phyloP scores from a whole-genome alignment of 164 flowering plant genomes.

The Vitis rotundifolia region DNA sequence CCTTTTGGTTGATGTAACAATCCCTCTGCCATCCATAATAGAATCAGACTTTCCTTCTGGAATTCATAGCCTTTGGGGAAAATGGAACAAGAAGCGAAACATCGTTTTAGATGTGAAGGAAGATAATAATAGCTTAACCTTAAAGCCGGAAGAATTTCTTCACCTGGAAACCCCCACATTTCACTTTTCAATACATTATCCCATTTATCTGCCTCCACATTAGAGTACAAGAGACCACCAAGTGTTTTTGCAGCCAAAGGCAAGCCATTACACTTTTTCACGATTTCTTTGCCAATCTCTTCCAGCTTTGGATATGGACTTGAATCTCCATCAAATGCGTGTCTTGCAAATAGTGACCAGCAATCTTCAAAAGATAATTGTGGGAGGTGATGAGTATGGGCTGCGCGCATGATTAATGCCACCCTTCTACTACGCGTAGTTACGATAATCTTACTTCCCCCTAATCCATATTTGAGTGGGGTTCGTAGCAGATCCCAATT shows the following conservation, averaged over 20 bases:
- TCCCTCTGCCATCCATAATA: no score
- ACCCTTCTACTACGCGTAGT: slow-evolving; percentile 1
- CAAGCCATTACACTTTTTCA: slow-evolving; percentile 9
- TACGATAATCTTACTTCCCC: slow-evolving; percentile 5
- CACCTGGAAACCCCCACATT: slow-evolving; percentile 3
- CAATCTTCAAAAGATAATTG: not conserved
- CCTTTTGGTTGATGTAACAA: no score
- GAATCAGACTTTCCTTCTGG: no score
- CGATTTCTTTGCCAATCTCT: slow-evolving; percentile 6
- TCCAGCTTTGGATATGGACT: not conserved
- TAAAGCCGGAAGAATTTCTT: not conserved
- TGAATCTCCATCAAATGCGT: slow-evolving; percentile 5
- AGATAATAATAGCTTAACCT: slow-evolving; percentile 23
- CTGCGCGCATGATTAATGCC: not conserved
- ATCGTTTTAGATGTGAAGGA: slow-evolving; percentile 27
- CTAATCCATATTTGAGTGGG: not conserved
- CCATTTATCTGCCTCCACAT: not conserved
- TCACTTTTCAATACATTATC: not conserved
- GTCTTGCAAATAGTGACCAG: not conserved
- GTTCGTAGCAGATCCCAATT: not conserved
- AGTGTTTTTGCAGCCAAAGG: slow-evolving; percentile 15
- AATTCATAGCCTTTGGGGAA: no score
- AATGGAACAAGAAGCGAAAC: no score
- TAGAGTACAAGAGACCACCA: slow-evolving; percentile 2
- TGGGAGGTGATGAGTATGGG: not conserved